Base-by-base conservation (phyloP, 2,329 filamentous ascomycete genomes). In the Magnaporthiopsis rhizophila region DNA sequence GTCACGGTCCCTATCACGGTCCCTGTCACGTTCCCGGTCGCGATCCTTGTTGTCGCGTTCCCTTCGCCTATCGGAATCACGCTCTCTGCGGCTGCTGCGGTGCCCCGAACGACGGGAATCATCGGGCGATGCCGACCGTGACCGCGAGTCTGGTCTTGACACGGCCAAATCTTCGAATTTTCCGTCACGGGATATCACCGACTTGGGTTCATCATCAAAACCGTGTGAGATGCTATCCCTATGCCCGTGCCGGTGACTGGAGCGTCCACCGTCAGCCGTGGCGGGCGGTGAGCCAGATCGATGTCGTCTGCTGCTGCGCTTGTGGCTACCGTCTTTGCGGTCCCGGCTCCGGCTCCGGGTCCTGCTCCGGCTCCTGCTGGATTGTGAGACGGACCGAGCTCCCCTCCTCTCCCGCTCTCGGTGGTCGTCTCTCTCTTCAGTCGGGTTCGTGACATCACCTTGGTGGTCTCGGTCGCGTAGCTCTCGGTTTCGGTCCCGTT, bases 71-170 rank as follows among this genome's bases (percentile, higher is more conserved):
- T 83, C 80, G 36, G 74, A 74, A 65, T 78, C 79, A 65, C 80
- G 80, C 58, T 89, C 85, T 67, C 81, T 70, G 11, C 70, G 82
- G 62, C 84, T 86, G 68, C 86, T 86, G 66, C 86, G 84, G 69
- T 87, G 84, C 61, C 81, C 80, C 8, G 84, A 82, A 64, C 81
- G 76, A 67, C 82, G 85, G 53, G 81, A 81, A 12, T 82, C 81
- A 15, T 86, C 84, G 1, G 83, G 84, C 2, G 90, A 91, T 6
- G 81, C 81, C 6, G 89, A 91, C 65, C 88, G 82, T 0, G 87
- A 86, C 57, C 62, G 34, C 30, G 62, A 63, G 12, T 62, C 61
- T 45, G 38, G 61, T 24, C 61, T 28, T 21, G 45, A 38, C 28
- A 18, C 30, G n/a, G 38, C 21, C 62, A 83, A 82, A 61, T 86